Evolutionary conservation across 441 rosid genomes (phyloP).

Genomic region (Codiaeum variegatum): DNA sequence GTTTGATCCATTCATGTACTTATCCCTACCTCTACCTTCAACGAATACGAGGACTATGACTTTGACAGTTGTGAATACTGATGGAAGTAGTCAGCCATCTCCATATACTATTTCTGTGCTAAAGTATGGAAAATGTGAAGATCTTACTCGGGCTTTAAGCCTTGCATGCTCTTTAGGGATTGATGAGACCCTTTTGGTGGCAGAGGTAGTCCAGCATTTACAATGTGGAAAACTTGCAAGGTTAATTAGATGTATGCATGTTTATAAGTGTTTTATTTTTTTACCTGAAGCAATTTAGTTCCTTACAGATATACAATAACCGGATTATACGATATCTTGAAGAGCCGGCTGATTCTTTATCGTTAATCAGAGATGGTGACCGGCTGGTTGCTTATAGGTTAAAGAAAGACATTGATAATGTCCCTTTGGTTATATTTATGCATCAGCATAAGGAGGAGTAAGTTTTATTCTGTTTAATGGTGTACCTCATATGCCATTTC

Average conservation of each 20-base stretch:
- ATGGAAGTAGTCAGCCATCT: conserved; percentile 42
- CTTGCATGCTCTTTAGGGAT: conserved; percentile 43
- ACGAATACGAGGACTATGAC: conserved; percentile 59
- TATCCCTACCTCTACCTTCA: conserved; percentile 66
- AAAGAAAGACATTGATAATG: conserved; percentile 35
- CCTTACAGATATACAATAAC: conserved; percentile 47
- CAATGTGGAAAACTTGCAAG: conserved; percentile 16
- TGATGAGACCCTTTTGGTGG: conserved; percentile 58
- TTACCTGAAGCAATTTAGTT: conserved; percentile 22
- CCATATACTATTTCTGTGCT: conserved; percentile 52
- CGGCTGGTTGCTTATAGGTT: conserved; percentile 59
- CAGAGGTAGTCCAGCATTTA: conserved; percentile 44
- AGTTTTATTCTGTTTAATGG: conserved; percentile 33
- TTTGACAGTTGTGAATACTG: conserved; percentile 48
- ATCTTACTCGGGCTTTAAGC: conserved; percentile 47
- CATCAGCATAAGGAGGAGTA: conserved; percentile 50
- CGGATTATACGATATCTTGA: conserved; percentile 47
- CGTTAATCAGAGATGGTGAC: conserved; percentile 64
- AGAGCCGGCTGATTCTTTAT: conserved; percentile 53
- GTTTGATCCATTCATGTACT: conserved; percentile 76
- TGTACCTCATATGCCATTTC: not conserved
- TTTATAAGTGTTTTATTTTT: conserved; percentile 15
- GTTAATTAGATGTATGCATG: conserved; percentile 6
- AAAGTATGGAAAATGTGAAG: conserved; percentile 54
- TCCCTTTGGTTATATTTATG: conserved; percentile 49